A percentile compares a stretch with the other conserved stretches of the same genome.
These are phyloP conservation scores for Yamadazyma mexicana DNA, from an alignment of 1,139 yeast species.

Conservation along the genomic window DNA sequence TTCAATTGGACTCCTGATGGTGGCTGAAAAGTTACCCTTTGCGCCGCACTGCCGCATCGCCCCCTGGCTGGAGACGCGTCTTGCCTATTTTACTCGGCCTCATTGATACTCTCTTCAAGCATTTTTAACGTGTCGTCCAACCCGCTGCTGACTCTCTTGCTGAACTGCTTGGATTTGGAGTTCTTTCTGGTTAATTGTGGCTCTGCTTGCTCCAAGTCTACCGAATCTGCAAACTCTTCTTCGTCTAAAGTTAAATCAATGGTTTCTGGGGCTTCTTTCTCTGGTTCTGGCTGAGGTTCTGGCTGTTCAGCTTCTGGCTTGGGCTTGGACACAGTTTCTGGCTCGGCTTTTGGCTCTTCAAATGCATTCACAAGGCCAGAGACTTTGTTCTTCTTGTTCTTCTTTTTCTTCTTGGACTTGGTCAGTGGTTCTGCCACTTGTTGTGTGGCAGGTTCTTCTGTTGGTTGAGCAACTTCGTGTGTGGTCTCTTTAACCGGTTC, in stretches of 20 bases:
- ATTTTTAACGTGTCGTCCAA: conserved; percentile 41
- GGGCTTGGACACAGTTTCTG: too few relatives aligned
- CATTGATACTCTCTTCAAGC: conserved; percentile 41
- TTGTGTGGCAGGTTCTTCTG: not conserved
- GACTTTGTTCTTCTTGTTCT: conserved; percentile 11
- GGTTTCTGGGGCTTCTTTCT: conserved; percentile 4
- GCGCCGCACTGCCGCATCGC: too few relatives aligned
- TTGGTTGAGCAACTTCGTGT: not conserved
- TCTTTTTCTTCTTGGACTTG: conserved; percentile 6
- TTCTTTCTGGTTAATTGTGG: conserved; percentile 19
- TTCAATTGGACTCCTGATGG: too few relatives aligned
- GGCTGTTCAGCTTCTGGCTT: not conserved
- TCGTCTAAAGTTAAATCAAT: conserved; percentile 11
- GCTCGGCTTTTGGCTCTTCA: conserved; percentile 8
- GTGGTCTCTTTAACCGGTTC: not conserved
- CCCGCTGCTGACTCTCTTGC: conserved; percentile 31
- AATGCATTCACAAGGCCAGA: conserved; percentile 11
- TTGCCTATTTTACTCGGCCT: conserved; percentile 5
- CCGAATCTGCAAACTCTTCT: conserved; percentile 17
- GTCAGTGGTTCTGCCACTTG: not conserved
- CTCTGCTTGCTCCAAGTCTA: conserved; percentile 6
- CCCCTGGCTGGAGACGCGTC: not conserved
- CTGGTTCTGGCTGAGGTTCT: conserved; percentile 5
- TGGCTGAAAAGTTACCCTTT: too few relatives aligned
- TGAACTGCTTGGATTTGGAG: conserved; percentile 28